Evolutionary conservation across 2,329 filamentous ascomycete species (phyloP).

Genomic region (Xylaria sp.): DNA sequence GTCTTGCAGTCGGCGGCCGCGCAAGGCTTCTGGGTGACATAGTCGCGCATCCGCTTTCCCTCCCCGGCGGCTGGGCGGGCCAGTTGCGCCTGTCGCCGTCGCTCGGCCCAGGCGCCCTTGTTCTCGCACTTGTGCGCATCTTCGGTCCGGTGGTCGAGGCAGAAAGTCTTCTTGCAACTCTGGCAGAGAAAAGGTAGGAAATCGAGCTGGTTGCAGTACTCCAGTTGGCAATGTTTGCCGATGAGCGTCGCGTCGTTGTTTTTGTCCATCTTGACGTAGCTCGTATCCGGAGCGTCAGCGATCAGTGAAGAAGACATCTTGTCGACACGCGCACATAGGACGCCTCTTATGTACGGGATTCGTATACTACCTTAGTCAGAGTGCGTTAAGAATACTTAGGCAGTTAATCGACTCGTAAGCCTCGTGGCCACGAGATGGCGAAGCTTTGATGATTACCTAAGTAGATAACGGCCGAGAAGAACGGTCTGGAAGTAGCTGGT

Average conservation of each 20-base stretch:
- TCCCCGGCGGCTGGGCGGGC: constrained; percentile 65
- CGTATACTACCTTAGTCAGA: constrained; percentile 1
- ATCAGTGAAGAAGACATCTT: constrained; percentile 65
- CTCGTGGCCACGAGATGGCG: constrained; percentile 37
- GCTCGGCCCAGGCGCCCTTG: constrained; percentile 71
- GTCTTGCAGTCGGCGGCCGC: constrained; percentile 74
- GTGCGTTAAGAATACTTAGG: constrained; percentile 31
- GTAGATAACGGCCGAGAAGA: constrained; percentile 26
- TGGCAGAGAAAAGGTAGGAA: constrained; percentile 96
- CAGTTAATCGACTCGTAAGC: constrained; percentile 44
- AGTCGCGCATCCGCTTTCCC: constrained; percentile 64
- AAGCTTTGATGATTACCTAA: constrained; percentile 41
- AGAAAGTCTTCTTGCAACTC: constrained; percentile 86
- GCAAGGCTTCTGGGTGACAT: constrained; percentile 73
- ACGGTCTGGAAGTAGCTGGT: constrained; percentile 45
- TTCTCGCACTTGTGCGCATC: constrained; percentile 76
- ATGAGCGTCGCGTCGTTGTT: constrained; percentile 82
- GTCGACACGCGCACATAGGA: constrained; percentile 10
- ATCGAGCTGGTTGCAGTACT: constrained; percentile 93
- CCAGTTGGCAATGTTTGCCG: constrained; percentile 89
- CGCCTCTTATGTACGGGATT: constrained; percentile 33
- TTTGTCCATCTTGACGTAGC: constrained; percentile 78
- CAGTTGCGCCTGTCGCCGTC: constrained; percentile 65
- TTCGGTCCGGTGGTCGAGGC: constrained; percentile 93
- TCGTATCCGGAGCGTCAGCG: constrained; percentile 58